Evolutionary conservation across 208 protist species (phyloP).

Genomic region (Strigomonas culicis): DNA sequence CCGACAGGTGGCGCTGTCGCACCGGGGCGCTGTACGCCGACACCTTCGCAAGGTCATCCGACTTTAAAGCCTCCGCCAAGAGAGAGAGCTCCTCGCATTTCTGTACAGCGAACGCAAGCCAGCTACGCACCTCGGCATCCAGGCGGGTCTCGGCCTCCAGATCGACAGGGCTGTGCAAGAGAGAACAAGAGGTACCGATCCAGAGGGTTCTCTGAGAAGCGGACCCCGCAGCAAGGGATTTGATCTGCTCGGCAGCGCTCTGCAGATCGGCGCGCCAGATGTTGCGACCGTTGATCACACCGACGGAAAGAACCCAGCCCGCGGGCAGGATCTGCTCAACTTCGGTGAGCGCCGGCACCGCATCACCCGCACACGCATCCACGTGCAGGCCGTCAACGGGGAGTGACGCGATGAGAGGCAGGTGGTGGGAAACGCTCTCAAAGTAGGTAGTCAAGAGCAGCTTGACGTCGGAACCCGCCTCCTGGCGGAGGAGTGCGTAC

Average conservation of each 20-base stretch:
- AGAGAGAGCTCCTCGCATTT: conserved; percentile 76
- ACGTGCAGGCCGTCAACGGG: conserved; percentile 78
- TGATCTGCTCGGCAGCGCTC: conserved; percentile 16
- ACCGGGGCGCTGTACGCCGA: conserved; percentile 35
- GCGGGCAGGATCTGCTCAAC: conserved; percentile 38
- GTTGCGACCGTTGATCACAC: conserved; percentile 87
- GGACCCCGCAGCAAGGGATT: conserved; percentile 21
- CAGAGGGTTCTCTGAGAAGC: too few species aligned
- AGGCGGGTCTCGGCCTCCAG: conserved; percentile 52
- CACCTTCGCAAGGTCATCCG: conserved; percentile 22
- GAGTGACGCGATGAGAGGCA: conserved; percentile 29
- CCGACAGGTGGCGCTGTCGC: conserved; percentile 18
- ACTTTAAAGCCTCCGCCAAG: conserved; percentile 33
- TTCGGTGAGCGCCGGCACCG: conserved; percentile 22
- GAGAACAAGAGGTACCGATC: conserved; percentile 72
- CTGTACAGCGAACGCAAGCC: conserved; percentile 77
- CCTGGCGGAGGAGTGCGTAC: conserved; percentile 25
- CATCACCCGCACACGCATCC: conserved; percentile 43
- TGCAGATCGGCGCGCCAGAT: conserved; percentile 71
- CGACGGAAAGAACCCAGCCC: conserved; percentile 60
- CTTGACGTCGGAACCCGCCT: conserved; percentile 19
- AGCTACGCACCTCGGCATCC: conserved; percentile 45
- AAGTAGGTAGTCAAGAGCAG: conserved; percentile 86
- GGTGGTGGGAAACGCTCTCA: conserved; percentile 57
- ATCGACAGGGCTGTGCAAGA: conserved; percentile 78